Conservation (phyloP, 768 basidiomycete genomes). For the Phlebiopsis gigantea region DNA sequence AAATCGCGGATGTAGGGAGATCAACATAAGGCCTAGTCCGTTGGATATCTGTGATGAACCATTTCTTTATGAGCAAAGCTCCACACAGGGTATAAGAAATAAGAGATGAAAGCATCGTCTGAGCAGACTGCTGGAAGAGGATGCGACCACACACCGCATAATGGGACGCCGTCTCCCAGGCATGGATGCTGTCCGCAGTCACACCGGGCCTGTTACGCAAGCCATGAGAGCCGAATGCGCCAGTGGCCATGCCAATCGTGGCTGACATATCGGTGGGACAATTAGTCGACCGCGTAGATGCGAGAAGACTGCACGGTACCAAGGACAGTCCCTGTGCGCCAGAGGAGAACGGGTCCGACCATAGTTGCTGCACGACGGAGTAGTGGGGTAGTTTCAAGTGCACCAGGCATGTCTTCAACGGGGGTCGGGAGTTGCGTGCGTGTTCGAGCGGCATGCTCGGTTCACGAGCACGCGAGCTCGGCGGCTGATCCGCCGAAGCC, state of each 20-base stretch:
- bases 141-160: slow-evolving; percentile 48
- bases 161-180: slow-evolving; percentile 58
- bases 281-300: background rate
- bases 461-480: background rate
- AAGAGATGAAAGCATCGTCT: background rate
- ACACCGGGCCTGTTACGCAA: slow-evolving; percentile 43
- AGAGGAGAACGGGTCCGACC: slow-evolving; percentile 15
- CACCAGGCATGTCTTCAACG: slow-evolving; percentile 18
- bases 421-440: background rate
- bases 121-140: background rate
- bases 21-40: slow-evolving; percentile 56
- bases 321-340: slow-evolving; percentile 24
- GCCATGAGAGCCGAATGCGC: slow-evolving; percentile 68
- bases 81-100: background rate
- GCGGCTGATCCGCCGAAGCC: slow-evolving; percentile 2
- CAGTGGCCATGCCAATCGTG: slow-evolving; percentile 48
- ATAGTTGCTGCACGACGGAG: slow-evolving; percentile 14
- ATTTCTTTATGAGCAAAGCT: background rate
- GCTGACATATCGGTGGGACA: slow-evolving; percentile 19
- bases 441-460: background rate
- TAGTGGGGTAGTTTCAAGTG: slow-evolving; percentile 21
- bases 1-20: slow-evolving; percentile 62
- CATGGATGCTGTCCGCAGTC: slow-evolving; percentile 45
- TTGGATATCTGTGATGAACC: slow-evolving; percentile 48
- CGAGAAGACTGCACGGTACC: slow-evolving; percentile 10